These are phyloP conservation scores for Mucor lusitanicus DNA, from an alignment of 371 early-diverging fungal genomes.

Conservation along the genomic window DNA sequence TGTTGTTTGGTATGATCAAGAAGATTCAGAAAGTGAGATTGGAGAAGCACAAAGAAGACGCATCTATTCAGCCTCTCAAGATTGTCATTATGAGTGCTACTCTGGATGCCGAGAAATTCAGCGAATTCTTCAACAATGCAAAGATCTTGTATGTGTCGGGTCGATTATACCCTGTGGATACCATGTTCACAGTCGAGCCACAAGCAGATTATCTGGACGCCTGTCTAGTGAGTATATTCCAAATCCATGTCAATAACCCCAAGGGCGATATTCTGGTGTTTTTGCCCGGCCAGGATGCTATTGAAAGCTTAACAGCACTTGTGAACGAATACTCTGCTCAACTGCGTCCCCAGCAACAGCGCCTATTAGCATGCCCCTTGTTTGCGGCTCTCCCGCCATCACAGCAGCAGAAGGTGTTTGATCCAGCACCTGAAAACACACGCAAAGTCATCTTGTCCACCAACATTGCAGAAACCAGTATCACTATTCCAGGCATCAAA, in stretches of 20 bases:
- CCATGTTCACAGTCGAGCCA: slow-evolving; percentile 74
- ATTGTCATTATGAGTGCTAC: slow-evolving; percentile 98
- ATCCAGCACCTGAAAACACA: slow-evolving; percentile 81
- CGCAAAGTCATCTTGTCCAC: slow-evolving; percentile 96
- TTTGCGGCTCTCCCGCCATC: slow-evolving; percentile 94
- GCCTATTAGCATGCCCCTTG: slow-evolving; percentile 70
- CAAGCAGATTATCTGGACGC: slow-evolving; percentile 93
- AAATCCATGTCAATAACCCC: slow-evolving; percentile 86
- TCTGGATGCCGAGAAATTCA: slow-evolving; percentile 89
- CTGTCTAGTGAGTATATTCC: slow-evolving; percentile 81
- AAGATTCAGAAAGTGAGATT: slow-evolving; percentile 72
- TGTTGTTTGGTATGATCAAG: slow-evolving; percentile 94
- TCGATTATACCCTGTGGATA: slow-evolving; percentile 86
- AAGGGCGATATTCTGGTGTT: slow-evolving; percentile 93
- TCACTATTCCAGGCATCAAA: slow-evolving; percentile 97
- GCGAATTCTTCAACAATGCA: slow-evolving; percentile 88
- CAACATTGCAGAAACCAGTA: slow-evolving; percentile 98
- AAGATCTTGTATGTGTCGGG: slow-evolving; percentile 82
- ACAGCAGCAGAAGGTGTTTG: slow-evolving; percentile 91
- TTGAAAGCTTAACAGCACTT: slow-evolving; percentile 85
- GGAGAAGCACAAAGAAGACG: slow-evolving; percentile 40
- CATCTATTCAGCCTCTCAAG: slow-evolving; percentile 67
- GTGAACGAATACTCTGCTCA: slow-evolving; percentile 65
- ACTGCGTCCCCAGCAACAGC: slow-evolving; percentile 44
- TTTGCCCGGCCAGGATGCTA: slow-evolving; percentile 90